A percentile compares a stretch with the other conserved stretches of the same genome.
Conservation (phyloP, 768 basidiomycete species). For the Russula vinacea region DNA sequence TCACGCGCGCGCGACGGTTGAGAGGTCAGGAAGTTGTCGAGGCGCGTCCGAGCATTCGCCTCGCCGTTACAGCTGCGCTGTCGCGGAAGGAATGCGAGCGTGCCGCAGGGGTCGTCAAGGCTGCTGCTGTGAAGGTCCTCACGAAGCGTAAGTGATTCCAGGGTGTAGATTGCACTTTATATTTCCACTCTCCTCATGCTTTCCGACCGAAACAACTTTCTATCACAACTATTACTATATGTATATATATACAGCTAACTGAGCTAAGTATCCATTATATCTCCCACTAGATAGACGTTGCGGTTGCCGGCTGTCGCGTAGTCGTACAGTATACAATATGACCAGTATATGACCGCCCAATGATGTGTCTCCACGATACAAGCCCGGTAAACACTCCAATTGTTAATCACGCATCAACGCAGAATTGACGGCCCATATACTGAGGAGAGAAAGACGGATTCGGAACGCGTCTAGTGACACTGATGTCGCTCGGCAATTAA, state of each 20-base stretch:
- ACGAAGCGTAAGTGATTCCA: constrained; percentile 48
- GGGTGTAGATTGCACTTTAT: neutral
- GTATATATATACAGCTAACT: neutral
- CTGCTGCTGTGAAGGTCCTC: constrained; percentile 70
- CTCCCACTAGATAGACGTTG: neutral
- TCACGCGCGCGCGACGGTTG: constrained; percentile 81
- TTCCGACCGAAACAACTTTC: neutral
- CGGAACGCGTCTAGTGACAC: too few species aligned
- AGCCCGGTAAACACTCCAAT: too few species aligned
- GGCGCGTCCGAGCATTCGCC: constrained; percentile 75
- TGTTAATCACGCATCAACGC: too few species aligned
- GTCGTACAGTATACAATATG: neutral
- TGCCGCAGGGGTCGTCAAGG: constrained; percentile 70
- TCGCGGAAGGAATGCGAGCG: constrained; percentile 92
- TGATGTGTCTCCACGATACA: too few species aligned
- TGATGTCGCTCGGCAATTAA: too few species aligned
- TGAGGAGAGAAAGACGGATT: too few species aligned
- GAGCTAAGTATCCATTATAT: neutral
- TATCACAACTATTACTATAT: neutral
- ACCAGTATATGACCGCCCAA: too few species aligned
- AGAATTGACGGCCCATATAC: too few species aligned
- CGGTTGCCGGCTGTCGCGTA: neutral
- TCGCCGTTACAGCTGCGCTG: constrained; percentile 76
- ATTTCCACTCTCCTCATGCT: neutral
- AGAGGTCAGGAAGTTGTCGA: constrained; percentile 82